Conservation (phyloP, 495 filamentous ascomycete species). For the Penicillium pancosmium region DNA sequence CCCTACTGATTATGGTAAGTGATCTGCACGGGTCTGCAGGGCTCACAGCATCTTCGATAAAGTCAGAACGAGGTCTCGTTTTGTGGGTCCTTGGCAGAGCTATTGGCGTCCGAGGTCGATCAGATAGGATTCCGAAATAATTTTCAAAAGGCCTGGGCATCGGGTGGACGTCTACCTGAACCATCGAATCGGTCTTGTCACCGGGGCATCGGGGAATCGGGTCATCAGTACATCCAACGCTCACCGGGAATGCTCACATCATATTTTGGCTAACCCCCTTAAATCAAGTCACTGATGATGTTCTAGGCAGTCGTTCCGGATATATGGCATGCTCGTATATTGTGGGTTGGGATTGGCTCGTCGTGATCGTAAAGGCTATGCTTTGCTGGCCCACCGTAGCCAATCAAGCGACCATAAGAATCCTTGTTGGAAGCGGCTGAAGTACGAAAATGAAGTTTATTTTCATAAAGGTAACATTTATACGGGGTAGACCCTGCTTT, state of each 20-base stretch:
- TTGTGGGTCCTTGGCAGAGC: background rate
- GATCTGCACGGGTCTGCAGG: slow-evolving; percentile 11
- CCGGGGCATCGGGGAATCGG: too few relatives aligned
- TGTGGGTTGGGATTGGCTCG: background rate
- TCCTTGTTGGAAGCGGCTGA: background rate
- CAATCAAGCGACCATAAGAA: background rate
- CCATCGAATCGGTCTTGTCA: too few relatives aligned
- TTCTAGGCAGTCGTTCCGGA: background rate
- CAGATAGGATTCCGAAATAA: background rate
- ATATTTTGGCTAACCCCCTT: background rate
- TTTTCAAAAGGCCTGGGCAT: too few relatives aligned
- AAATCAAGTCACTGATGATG: background rate
- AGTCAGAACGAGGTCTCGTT: background rate
- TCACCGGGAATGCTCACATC: background rate
- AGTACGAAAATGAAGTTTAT: background rate
- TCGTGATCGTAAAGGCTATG: background rate
- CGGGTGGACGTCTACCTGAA: too few relatives aligned
- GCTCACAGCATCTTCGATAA: slow-evolving; percentile 1
- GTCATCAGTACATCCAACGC: background rate
- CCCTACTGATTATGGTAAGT: slow-evolving; percentile 3
- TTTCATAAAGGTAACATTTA: background rate
- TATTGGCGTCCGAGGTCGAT: background rate
- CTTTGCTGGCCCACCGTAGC: background rate
- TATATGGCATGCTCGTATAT: background rate
- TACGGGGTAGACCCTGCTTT: background rate